phyloP scores from a whole-genome alignment of 1,284 basidiomycete genomes.

The Ceratobasidium papillatum region DNA sequence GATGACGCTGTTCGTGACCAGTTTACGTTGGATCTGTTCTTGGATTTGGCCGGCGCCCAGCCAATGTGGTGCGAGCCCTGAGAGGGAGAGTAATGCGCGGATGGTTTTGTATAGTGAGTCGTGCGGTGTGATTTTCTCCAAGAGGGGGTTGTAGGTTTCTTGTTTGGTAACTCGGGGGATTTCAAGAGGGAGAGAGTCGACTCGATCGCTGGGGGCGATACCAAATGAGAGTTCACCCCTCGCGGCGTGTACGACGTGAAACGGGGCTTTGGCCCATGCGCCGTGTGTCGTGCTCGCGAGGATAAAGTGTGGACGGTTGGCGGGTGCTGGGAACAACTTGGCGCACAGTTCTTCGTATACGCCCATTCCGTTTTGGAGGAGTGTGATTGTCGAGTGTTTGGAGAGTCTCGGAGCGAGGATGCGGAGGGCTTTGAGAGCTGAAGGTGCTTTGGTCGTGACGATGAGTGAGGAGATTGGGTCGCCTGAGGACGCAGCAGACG shows the following conservation, averaged over 20 bases:
- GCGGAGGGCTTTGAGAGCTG: conserved; percentile 67
- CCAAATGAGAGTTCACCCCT: conserved; percentile 80
- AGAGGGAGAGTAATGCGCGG: conserved; percentile 66
- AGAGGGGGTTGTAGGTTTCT: conserved; percentile 3
- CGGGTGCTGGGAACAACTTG: conserved; percentile 76
- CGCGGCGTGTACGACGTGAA: conserved; percentile 76
- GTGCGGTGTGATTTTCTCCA: conserved; percentile 46
- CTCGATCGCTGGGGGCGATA: conserved; percentile 64
- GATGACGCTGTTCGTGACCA: conserved; percentile 86
- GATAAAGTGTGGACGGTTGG: conserved; percentile 83
- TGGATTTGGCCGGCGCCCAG: conserved; percentile 75
- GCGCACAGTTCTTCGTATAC: conserved; percentile 81
- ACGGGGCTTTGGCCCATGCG: conserved; percentile 61
- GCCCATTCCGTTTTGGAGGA: conserved; percentile 92
- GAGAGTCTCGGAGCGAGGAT: conserved; percentile 72
- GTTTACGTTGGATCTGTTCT: conserved; percentile 77
- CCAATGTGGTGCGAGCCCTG: conserved; percentile 71
- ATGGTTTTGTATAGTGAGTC: conserved; percentile 73
- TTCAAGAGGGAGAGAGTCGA: conserved; percentile 14
- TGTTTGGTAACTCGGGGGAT: not conserved
- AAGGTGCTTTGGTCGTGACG: conserved; percentile 82
- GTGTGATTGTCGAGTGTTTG: conserved; percentile 79
- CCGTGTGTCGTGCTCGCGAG: conserved; percentile 87
- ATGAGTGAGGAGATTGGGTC: conserved; percentile 74
- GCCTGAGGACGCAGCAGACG: conserved; percentile 44